Percentiles rank a stretch among this genome's conserved stretches.
These are phyloP conservation scores for Lodderomyces parapsilosis DNA, from an alignment of 1,139 yeast species.

Conservation along the genomic window DNA sequence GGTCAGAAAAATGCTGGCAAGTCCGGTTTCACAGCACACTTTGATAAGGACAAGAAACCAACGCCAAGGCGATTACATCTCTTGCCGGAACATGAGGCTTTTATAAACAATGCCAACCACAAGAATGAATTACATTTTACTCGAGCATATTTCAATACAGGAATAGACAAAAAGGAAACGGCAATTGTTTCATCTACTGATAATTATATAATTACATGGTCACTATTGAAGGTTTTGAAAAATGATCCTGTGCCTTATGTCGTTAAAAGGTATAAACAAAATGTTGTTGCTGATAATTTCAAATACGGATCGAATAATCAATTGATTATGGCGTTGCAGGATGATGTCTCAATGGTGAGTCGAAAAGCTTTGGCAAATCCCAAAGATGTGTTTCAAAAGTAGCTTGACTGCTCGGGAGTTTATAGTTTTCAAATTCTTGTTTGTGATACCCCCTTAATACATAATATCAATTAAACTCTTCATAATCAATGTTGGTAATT, in stretches of 20 bases:
- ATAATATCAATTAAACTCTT: background rate
- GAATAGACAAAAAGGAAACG: constrained; percentile 60
- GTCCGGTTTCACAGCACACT: constrained; percentile 64
- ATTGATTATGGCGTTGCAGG: constrained; percentile 66
- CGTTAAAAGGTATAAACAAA: constrained; percentile 60
- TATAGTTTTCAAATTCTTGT: constrained; percentile 3
- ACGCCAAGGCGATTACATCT: constrained; percentile 66
- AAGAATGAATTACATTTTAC: constrained; percentile 55
- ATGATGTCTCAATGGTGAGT: constrained; percentile 69
- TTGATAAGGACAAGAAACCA: constrained; percentile 67
- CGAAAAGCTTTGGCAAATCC: constrained; percentile 59
- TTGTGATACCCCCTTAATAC: background rate
- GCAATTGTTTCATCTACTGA: constrained; percentile 77
- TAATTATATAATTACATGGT: constrained; percentile 81
- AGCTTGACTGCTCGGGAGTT: too few species aligned
- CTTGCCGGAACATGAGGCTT: constrained; percentile 71
- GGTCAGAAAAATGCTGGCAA: constrained; percentile 60
- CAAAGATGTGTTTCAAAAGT: constrained; percentile 19
- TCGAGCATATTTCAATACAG: constrained; percentile 74
- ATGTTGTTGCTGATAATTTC: constrained; percentile 77
- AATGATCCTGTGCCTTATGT: constrained; percentile 54
- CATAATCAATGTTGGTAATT: too few species aligned
- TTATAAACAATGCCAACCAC: constrained; percentile 54
- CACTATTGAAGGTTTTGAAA: constrained; percentile 56
- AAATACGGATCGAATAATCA: constrained; percentile 69